phyloP scores from a whole-genome alignment of 805 yeast species.

The Debaryomyces tyrocola region DNA sequence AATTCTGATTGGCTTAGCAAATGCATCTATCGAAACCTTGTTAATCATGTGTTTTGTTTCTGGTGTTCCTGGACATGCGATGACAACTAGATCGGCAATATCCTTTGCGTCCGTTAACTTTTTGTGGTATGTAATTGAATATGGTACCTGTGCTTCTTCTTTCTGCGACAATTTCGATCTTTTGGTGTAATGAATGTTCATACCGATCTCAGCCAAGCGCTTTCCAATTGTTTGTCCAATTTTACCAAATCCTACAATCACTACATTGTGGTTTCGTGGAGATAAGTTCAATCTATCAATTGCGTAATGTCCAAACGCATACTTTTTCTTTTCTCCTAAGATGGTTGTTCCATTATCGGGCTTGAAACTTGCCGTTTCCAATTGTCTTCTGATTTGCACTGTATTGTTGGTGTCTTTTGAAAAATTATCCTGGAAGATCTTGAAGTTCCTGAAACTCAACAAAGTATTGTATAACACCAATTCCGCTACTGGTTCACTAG shows the following conservation, averaged over 20 bases:
- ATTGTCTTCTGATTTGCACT: constrained; percentile 40
- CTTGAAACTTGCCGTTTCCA: constrained; percentile 36
- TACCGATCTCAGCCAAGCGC: constrained; percentile 57
- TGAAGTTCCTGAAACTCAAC: constrained; percentile 58
- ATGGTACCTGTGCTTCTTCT: constrained; percentile 41
- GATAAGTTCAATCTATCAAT: constrained; percentile 47
- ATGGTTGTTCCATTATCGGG: constrained; percentile 23
- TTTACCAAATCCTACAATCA: constrained; percentile 73
- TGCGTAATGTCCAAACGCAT: constrained; percentile 44
- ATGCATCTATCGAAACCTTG: constrained; percentile 40
- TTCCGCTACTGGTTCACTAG: constrained; percentile 73
- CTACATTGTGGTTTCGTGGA: constrained; percentile 58
- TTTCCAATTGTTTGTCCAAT: constrained; percentile 68
- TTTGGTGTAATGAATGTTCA: constrained; percentile 64
- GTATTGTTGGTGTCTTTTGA: constrained; percentile 41
- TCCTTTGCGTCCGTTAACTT: constrained; percentile 31
- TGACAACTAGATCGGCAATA: constrained; percentile 57
- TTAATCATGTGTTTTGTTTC: constrained; percentile 59
- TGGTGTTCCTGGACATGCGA: constrained; percentile 66
- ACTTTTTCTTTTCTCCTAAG: constrained; percentile 14
- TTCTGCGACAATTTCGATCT: constrained; percentile 41
- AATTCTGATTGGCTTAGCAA: constrained; percentile 57
- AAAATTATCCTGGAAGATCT: constrained; percentile 45
- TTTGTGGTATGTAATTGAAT: constrained; percentile 41
- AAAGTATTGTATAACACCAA: constrained; percentile 60